Base-by-base conservation (phyloP, 2,329 filamentous ascomycete species). In the Epichloe brachyelytri region DNA sequence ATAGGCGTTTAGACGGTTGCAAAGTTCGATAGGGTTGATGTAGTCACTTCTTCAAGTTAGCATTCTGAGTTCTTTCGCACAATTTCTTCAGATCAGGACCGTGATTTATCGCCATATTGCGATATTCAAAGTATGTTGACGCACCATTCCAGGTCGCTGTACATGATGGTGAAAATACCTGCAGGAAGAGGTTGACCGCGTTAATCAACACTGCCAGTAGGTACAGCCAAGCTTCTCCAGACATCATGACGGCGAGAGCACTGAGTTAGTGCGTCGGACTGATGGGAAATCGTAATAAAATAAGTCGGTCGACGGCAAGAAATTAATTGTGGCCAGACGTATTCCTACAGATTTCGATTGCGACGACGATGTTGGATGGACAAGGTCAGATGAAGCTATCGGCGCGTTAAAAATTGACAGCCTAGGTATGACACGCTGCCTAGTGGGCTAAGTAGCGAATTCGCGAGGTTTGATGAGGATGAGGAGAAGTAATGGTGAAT, bases 101-200 rank as follows among this genome's bases (percentile, higher is more conserved):
- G 37, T 51, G 8, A 17, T n/a, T 22, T 5, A 47, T 33, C 10
- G 17, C 30, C 14, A 11, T 3, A 10, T 46, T 15, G 41, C 39
- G 15, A 33, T 26, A 40, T 36, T 26, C 7, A 22, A 17, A 30
- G n/a, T 36, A 30, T 38, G 19, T 17, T 14, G 33, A 77, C 87
- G 65, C 76, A 95, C 90, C 93, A 98, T 85, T 98, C 93, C 64
- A 98, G 74, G 79, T 98, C 93, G 72, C 88, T 95, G 76, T 97
- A 98, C 94, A 98, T 98, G 68, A 98, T 98, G 53, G 93, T 98
- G 77, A 98, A 98, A 98, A 98, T 63, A 98, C 93, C 76, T 98
- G 94, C 53, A 98, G 80, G 73, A 98, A 98, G 66, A 98, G 81
- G 78, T 98, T 98, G 82, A 98, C 90, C 76, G 93, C 93, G 77